Evolutionary conservation across 164 flowering plant species (phyloP).

Genomic region (Vitis rotundifolia): DNA sequence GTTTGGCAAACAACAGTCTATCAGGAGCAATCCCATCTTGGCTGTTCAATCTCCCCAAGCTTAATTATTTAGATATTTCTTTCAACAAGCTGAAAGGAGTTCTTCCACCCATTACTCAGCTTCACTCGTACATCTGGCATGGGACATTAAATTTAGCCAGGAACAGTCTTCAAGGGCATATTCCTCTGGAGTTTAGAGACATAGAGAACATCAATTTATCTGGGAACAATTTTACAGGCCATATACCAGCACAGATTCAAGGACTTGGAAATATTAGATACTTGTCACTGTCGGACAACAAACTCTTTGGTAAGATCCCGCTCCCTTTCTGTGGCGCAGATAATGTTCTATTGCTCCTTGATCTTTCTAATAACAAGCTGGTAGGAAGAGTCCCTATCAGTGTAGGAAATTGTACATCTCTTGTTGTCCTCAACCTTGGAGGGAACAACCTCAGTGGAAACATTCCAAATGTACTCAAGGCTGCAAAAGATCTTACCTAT

Average conservation of each 20-base stretch:
- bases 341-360: constrained; percentile 12
- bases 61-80: constrained; percentile 17
- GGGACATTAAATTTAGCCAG: neutral
- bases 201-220: constrained; percentile 17
- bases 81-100: constrained; percentile 14
- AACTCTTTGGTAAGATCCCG: constrained; percentile 14
- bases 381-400: constrained; percentile 8
- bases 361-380: constrained; percentile 16
- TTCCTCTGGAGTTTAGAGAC: constrained; percentile 13
- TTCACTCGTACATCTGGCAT: neutral
- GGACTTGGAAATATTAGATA: constrained; percentile 4
- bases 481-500: constrained; percentile 1
- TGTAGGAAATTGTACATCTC: constrained; percentile 17
- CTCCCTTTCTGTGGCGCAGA: constrained; percentile 3
- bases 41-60: constrained; percentile 16
- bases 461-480: constrained; percentile 12
- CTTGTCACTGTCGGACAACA: constrained; percentile 13
- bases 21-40: constrained; percentile 19
- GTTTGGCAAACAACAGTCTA: constrained; percentile 18
- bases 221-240: constrained; percentile 15
- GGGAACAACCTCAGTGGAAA: constrained; percentile 8
- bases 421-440: constrained; percentile 19
- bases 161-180: constrained; percentile 19
- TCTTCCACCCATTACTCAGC: constrained; percentile 7
- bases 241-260: constrained; percentile 13